These are phyloP conservation scores for Xylaria intraflava DNA, from an alignment of 495 filamentous ascomycete genomes.

Conservation along the genomic window DNA sequence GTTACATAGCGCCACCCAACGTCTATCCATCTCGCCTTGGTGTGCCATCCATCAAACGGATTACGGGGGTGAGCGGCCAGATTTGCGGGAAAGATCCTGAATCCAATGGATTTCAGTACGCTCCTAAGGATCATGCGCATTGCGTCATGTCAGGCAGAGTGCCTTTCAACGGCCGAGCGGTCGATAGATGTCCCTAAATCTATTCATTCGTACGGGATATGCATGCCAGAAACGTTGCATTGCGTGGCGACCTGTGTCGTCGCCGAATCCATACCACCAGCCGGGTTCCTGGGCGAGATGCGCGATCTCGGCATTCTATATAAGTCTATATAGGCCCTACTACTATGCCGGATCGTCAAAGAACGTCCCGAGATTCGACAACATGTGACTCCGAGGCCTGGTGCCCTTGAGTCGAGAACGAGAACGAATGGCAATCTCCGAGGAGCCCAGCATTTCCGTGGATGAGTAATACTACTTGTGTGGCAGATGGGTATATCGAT, in stretches of 20 bases:
- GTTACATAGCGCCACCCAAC: slow-evolving; percentile 2
- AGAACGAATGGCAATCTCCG: background rate
- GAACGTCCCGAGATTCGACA: background rate
- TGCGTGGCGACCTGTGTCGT: slow-evolving; percentile 1
- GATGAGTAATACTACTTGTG: background rate
- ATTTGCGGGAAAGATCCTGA: background rate
- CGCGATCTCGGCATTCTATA: background rate
- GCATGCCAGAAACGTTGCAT: slow-evolving; percentile 9
- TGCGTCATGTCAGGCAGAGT: background rate
- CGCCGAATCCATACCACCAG: slow-evolving; percentile 6
- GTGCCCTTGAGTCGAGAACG: no score
- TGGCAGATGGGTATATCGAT: background rate
- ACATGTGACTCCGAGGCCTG: background rate
- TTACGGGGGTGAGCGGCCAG: background rate
- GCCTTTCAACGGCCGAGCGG: background rate
- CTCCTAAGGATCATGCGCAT: background rate
- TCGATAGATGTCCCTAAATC: slow-evolving; percentile 2
- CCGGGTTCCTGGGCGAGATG: slow-evolving; percentile 6
- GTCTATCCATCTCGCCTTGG: background rate
- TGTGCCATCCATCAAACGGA: slow-evolving; percentile 5
- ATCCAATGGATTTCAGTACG: background rate
- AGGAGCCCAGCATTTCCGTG: background rate
- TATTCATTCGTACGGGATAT: background rate
- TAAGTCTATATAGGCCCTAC: background rate
- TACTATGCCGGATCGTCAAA: background rate